Evolutionary conservation across 176 grass and related monocot genomes (phyloP), one percentile per base, ranked within the genome.

Genomic region (Carex myosuroides): DNA sequence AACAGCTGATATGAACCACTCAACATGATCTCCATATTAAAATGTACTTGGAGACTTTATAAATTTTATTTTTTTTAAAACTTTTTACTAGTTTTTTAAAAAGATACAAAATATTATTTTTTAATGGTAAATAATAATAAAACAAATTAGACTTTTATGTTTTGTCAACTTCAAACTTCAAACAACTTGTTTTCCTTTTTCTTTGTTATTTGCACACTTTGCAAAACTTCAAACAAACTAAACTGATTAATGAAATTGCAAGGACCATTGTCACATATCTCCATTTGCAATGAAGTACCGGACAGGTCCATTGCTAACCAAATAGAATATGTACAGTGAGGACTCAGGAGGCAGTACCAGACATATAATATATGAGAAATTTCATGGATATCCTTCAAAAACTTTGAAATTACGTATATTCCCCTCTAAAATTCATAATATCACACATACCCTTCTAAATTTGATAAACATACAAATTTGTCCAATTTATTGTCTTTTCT

Each of bases 181-280:
- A 44, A 41, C 17, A 53, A 75, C 46, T 53, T 29, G 71, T 29
- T 54, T 75, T 42, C 1, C 2, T 41, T 73, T 74, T 75, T 53
- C 7, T 54, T 33, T 42, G 78, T 7, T 33, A 37, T 16, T 79
- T 79, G 46, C 11, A 79, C 68, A 58, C 68, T 72, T 59, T 3
- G 13, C 42, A 18, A 63, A 81, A 42, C 79, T 62, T 81, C 8
- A 81, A 81, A 60, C 79, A 81, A 81, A 81, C 59, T 82, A 14
- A 52, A 65, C 30, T 81, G 56, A 64, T 62, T 64, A 13, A 58
- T 35, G 48, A 46, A 81, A 33, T 42, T 41, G 33, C 11, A 62
- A 81, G 56, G 32, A 59, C 24, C 26, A 80, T 61, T 14, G 17
- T 41, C 30, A 61, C 16, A 20, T 46, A 7, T 81, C 57, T 21